Evolutionary conservation across 1,284 basidiomycete genomes (phyloP).

Genomic region (Boletus calvinii): DNA sequence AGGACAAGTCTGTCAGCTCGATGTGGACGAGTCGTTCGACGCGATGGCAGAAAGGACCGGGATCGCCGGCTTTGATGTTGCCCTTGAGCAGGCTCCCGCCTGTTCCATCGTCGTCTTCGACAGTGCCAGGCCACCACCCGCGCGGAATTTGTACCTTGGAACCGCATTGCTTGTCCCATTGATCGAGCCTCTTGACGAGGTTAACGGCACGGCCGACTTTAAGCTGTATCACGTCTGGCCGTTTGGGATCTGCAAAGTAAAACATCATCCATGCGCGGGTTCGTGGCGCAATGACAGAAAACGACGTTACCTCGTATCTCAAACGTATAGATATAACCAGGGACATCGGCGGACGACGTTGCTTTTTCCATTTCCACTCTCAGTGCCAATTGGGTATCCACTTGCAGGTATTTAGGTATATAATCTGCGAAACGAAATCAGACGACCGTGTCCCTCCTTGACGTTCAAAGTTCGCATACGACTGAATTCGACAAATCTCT

Average conservation of each 20-base stretch:
- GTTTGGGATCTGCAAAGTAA: conserved; percentile 27
- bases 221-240: conserved; percentile 39
- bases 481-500: conserved; percentile 55
- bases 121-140: conserved; percentile 50
- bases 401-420: conserved; percentile 64
- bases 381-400: conserved; percentile 60
- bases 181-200: conserved; percentile 52
- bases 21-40: conserved; percentile 72
- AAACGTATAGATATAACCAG: conserved; percentile 77
- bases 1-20: conserved; percentile 66
- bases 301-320: conserved; percentile 60
- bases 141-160: conserved; percentile 51
- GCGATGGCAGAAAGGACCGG: conserved; percentile 46
- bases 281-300: not conserved
- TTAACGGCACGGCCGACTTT: conserved; percentile 55
- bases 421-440: conserved; percentile 48
- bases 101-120: conserved; percentile 22
- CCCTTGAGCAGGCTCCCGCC: conserved; percentile 42
- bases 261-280: not conserved
- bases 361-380: conserved; percentile 70
- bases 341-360: conserved; percentile 54
- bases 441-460: conserved; percentile 1
- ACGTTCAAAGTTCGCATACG: conserved; percentile 34
- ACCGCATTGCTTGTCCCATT: conserved; percentile 71
- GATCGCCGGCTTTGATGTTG: conserved; percentile 50